A percentile compares a stretch with the other conserved stretches of the same genome.
These are phyloP conservation scores for Fragaria nilgerrensis DNA, from an alignment of 306 rosid species.

Conservation along the genomic window DNA sequence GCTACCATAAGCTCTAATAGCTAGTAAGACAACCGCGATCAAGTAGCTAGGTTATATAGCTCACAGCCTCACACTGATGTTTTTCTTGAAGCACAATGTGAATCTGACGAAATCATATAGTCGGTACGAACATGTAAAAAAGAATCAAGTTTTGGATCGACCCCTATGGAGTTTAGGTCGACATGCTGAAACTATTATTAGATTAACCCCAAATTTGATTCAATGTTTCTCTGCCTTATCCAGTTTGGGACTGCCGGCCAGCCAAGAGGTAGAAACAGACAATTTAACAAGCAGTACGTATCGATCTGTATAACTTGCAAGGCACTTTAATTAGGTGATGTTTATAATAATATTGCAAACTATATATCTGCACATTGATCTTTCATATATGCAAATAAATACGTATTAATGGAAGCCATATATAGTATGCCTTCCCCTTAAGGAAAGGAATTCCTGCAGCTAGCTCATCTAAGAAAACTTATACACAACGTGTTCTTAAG, in stretches of 20 bases:
- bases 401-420: not conserved
- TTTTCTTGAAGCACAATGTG: not conserved
- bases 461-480: not conserved
- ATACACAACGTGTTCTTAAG: not conserved
- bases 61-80: not conserved
- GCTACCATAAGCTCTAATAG: too few species aligned
- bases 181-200: not conserved
- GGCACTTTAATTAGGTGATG: slow-evolving; percentile 7
- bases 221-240: not conserved
- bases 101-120: not conserved
- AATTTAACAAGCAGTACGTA: not conserved
- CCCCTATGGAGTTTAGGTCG: not conserved
- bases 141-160: not conserved
- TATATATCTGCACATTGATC: not conserved
- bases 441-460: slow-evolving; percentile 20
- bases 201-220: not conserved
- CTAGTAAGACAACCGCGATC: not conserved
- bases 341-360: not conserved
- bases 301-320: slow-evolving; percentile 8
- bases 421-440: slow-evolving; percentile 19
- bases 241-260: not conserved
- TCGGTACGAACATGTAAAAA: not conserved
- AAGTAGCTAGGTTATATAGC: too few species aligned
- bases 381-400: slow-evolving; percentile 8
- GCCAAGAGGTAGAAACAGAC: not conserved